Evolutionary conservation across 179 eudicot species (phyloP).

Genomic region (Silene noctiflora): DNA sequence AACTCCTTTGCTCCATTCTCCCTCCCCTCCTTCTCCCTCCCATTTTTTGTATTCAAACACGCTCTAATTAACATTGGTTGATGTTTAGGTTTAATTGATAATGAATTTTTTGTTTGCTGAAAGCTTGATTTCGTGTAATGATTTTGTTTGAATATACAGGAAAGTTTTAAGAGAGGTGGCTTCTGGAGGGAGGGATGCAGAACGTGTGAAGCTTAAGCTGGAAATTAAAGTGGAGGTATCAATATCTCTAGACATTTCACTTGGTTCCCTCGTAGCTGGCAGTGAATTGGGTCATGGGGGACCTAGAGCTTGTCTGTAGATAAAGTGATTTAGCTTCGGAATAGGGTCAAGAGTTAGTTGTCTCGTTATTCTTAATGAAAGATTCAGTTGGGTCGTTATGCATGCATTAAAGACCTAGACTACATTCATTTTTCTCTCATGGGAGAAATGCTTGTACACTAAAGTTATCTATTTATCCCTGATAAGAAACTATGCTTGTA

Average conservation of each 20-base stretch:
- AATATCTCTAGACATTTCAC: background rate
- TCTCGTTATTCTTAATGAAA: no score
- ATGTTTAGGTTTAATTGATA: background rate
- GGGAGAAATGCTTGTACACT: background rate
- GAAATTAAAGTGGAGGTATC: slow-evolving; percentile 86
- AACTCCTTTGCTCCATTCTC: no score
- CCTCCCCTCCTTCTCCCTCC: no score
- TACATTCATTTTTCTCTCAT: background rate
- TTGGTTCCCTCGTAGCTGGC: background rate
- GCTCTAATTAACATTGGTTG: background rate
- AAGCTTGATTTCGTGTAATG: background rate
- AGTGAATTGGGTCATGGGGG: background rate
- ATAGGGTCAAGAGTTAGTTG: background rate
- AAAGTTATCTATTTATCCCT: background rate
- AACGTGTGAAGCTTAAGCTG: slow-evolving; percentile 71
- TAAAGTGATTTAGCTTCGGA: background rate
- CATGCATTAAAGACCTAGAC: background rate
- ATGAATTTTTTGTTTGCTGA: background rate
- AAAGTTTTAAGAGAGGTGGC: slow-evolving; percentile 87
- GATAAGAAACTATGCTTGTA: no score
- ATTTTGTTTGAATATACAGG: slow-evolving; percentile 37
- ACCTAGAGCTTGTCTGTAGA: background rate
- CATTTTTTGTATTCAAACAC: no score
- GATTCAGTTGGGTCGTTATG: background rate
- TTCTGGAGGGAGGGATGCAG: slow-evolving; percentile 89